Base-by-base conservation (phyloP, 2,329 filamentous ascomycete genomes). In the Aspergillus hiratsukae region DNA sequence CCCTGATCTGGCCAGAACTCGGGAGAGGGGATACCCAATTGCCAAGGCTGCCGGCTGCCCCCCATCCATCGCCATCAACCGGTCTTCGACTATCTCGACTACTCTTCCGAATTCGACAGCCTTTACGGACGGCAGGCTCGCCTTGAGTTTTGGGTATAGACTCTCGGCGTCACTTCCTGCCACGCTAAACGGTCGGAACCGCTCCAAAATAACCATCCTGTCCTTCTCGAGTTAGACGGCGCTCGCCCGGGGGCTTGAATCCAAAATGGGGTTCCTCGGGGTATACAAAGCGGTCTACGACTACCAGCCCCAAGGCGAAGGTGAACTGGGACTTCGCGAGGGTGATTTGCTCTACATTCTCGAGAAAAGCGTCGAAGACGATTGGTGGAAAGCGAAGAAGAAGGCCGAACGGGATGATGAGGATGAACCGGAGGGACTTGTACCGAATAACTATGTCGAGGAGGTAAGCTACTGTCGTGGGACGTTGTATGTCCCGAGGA, bases 321-420 rank as follows among this genome's bases (percentile, higher is more conserved):
- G 89, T 63, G 93, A 97, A 82, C 82, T 97, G 59, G 83, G 87
- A 61, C 89, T 97, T 67, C 80, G 78, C 55, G 92, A 97, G 69
- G 91, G 91, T 57, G 93, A 97, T 75, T 73, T 97, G 61, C 84
- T 97, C 58, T 97, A 92, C 75, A 82, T 97, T 56, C 77, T 96
- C 56, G 90, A 96, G 67, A 95, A 95, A 78, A 88, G 85, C 61
- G 72, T 77, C 51, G 86, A 89, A 17, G 87, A 89, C 72, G 86
- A 91, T 71, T 97, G 94, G 94, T 97, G 94, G 94, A 94, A 87
- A 74, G 91, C 89, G 49, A 96, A 96, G 81, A 96, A 95, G 81
- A 90, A 87, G 78, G 91, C 91, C 61, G 84, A 83, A 31, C 82
- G 80, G 27, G 89, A 92, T 40, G 91, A 96, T 46, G 91, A 96